Conservation (phyloP, 768 basidiomycete genomes). For the Lactarius sanguifluus region DNA sequence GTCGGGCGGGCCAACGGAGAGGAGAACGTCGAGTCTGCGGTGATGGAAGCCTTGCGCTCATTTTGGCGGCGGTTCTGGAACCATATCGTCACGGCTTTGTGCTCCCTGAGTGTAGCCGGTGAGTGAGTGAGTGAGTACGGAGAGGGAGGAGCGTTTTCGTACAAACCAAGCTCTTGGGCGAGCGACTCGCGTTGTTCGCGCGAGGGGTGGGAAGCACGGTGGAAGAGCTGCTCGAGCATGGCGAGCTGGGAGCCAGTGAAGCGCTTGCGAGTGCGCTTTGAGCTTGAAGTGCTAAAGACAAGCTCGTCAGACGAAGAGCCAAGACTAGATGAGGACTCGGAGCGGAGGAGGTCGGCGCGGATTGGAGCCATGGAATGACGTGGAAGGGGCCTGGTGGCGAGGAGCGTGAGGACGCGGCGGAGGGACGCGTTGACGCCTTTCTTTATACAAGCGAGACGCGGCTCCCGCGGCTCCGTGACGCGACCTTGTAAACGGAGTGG, state of each 20-base stretch:
- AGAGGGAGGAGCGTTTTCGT: not conserved
- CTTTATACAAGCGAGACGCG: constrained; percentile 17
- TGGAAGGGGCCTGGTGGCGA: not conserved
- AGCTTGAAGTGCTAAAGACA: not conserved
- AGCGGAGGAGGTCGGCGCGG: constrained; percentile 18
- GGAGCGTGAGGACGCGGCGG: constrained; percentile 4
- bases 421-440: not conserved
- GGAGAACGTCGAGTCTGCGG: constrained; percentile 5
- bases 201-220: constrained; percentile 28
- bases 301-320: constrained; percentile 25
- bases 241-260: constrained; percentile 28
- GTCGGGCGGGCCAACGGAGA: constrained; percentile 9
- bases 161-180: constrained; percentile 27
- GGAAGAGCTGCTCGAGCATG: constrained; percentile 29
- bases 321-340: constrained; percentile 26
- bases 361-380: constrained; percentile 17
- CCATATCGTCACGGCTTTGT: constrained; percentile 38
- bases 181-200: constrained; percentile 30
- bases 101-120: constrained; percentile 28
- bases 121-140: not conserved
- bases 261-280: constrained; percentile 29
- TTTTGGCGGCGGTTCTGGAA: constrained; percentile 40
- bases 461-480: constrained; percentile 12
- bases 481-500: constrained; percentile 21
- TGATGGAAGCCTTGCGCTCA: constrained; percentile 26